Evolutionary conservation across 2,329 filamentous ascomycete species (phyloP), one percentile per base, ranked within the genome.

Genomic region (Aureobasidium sp.): DNA sequence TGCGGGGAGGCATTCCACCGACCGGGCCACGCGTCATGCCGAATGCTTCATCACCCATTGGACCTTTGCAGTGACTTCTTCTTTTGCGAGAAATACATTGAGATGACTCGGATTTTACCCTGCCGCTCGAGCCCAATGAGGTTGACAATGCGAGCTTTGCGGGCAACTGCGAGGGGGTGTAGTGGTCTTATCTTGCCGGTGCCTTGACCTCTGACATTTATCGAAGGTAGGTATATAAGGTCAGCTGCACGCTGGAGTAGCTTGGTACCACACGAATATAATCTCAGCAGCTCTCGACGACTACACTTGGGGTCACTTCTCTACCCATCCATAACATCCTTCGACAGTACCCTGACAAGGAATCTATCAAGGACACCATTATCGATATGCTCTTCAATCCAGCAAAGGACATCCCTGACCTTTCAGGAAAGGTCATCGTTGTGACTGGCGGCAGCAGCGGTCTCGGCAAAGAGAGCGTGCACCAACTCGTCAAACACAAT

Each of bases 401-500:
- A 2, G 63, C 66, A 15, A 66, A 61, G 9, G 68, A 72, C 58
- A 73, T 73, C 44, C 71, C 70, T 22, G 65, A 66, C 52, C 68
- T 74, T 9, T 57, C 64, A 4, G 68, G 68, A 29, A 72, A 72
- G 59, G 68, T 72, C 27, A 68, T 72, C 53, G 40, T 70, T 5
- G 66, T 69, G 15, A 70, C 67, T 9, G 67, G 68, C 14, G 68
- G 68, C 27, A 69, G 44, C 29, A 64, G 66, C 7, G 69, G 69
- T 24, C 66, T 70, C 7, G 69, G 68, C 22, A 47, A 37, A 56
- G 64, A 79, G 65, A 77, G 78, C 8, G 69, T 81, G 47, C 67
- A 76, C 39, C 74, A 78, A 58, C 73, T 83, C 47, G 78, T 78
- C n/a, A 74, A 73, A 62, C 82, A 84, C 67, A 69, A 73, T 8